These are phyloP conservation scores for Rhododendron griersonianum DNA, from an alignment of 148 eudicot genomes.

Conservation along the genomic window DNA sequence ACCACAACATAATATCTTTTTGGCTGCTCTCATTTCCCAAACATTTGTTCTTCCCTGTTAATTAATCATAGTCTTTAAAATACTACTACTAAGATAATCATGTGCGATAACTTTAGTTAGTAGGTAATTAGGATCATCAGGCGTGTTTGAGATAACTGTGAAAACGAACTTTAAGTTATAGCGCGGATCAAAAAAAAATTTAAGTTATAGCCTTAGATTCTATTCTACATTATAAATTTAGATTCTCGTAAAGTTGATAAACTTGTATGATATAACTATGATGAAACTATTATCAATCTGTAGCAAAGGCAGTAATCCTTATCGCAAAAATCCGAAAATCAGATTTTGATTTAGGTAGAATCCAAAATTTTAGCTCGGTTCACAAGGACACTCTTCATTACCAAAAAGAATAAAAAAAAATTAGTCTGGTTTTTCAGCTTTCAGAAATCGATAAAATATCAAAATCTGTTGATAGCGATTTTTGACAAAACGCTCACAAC, in stretches of 20 bases:
- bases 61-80: not conserved
- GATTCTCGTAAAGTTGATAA: not conserved
- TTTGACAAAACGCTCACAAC: not conserved
- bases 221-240: not conserved
- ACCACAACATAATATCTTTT: slow-evolving; percentile 14
- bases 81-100: not conserved
- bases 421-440: not conserved
- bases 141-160: not conserved
- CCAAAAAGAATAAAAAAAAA: no score
- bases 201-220: not conserved
- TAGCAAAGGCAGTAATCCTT: not conserved
- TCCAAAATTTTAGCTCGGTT: no score
- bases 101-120: not conserved
- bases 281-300: not conserved
- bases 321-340: not conserved
- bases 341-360: not conserved
- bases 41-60: slow-evolving; percentile 8
- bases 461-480: not conserved
- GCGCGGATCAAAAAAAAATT: not conserved
- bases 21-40: slow-evolving; percentile 20
- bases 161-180: not conserved
- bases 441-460: not conserved
- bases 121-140: not conserved
- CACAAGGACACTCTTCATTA: no score
- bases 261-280: not conserved